Conservation (phyloP, 164 flowering plant species). For the Protea cynaroides region DNA sequence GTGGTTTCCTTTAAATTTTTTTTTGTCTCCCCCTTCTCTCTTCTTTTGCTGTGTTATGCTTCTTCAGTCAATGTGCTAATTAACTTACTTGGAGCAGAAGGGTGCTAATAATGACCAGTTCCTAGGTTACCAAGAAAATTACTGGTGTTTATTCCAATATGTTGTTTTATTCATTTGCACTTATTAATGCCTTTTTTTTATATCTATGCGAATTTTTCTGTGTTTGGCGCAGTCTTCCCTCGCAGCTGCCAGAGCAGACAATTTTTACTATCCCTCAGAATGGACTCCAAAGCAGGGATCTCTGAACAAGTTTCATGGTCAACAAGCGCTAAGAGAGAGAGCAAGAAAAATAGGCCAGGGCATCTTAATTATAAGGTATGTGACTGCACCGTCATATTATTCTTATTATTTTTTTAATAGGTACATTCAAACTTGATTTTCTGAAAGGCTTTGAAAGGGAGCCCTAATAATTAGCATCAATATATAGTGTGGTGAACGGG, state of each 20-base stretch:
- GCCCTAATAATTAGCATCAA: too few species aligned
- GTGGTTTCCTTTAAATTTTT: neutral
- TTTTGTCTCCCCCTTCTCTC: neutral
- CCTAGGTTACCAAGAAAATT: too few species aligned
- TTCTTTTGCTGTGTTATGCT: neutral
- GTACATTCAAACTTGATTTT: too few species aligned
- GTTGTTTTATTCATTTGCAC: too few species aligned
- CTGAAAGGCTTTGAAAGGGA: too few species aligned
- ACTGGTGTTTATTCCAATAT: too few species aligned
- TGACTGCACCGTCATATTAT: neutral
- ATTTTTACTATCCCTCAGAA: constrained; percentile 97
- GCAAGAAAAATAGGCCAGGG: constrained; percentile 96
- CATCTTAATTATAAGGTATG: constrained; percentile 87
- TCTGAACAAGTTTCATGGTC: constrained; percentile 95
- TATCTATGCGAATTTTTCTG: constrained; percentile 4
- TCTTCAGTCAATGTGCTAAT: too few species aligned
- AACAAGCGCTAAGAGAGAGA: constrained; percentile 96
- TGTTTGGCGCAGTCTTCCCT: constrained; percentile 80
- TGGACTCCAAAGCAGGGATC: constrained; percentile 92
- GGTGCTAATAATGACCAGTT: too few species aligned
- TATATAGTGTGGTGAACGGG: too few species aligned
- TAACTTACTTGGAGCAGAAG: too few species aligned
- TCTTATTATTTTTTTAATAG: too few species aligned
- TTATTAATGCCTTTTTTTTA: neutral
- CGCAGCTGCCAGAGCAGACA: constrained; percentile 99